Conservation (phyloP, 306 rosid genomes). For the Carpinus viminea region DNA sequence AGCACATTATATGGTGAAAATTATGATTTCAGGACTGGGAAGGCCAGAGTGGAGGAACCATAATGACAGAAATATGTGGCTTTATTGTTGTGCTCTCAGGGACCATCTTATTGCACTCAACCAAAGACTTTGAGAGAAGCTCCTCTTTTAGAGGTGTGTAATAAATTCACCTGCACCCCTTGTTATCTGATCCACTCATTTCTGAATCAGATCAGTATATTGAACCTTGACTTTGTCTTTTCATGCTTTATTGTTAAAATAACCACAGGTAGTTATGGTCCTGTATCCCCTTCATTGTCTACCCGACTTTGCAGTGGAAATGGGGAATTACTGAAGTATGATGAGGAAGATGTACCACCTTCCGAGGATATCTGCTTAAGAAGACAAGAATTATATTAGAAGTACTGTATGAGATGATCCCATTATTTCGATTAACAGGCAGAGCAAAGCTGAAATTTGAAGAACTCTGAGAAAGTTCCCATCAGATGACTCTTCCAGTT, state of each 20-base stretch:
- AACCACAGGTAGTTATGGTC: constrained; percentile 43
- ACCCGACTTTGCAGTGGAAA: constrained; percentile 58
- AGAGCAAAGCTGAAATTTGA: constrained; percentile 5
- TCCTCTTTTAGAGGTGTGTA: constrained; percentile 65
- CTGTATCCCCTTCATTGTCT: constrained; percentile 64
- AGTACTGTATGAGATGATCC: constrained; percentile 21
- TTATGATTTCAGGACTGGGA: constrained; percentile 73
- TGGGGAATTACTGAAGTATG: constrained; percentile 56
- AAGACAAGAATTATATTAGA: constrained; percentile 58
- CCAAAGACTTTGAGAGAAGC: constrained; percentile 76
- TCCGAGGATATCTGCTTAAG: constrained; percentile 46
- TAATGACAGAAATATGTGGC: constrained; percentile 81
- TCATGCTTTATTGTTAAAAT: constrained; percentile 22
- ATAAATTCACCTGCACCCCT: constrained; percentile 18
- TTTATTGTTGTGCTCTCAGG: constrained; percentile 79
- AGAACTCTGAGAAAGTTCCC: constrained; percentile 24
- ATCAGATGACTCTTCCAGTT: constrained; percentile 21
- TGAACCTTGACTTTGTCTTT: constrained; percentile 15
- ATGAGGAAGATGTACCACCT: constrained; percentile 49
- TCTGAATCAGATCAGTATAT: constrained; percentile 10
- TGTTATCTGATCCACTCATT: not conserved
- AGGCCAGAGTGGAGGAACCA: constrained; percentile 62
- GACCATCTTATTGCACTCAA: constrained; percentile 62
- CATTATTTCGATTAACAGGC: constrained; percentile 15
- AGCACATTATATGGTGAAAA: constrained; percentile 18